phyloP scores from a whole-genome alignment of 345 rosid genomes.

The Hibiscus syriacus region DNA sequence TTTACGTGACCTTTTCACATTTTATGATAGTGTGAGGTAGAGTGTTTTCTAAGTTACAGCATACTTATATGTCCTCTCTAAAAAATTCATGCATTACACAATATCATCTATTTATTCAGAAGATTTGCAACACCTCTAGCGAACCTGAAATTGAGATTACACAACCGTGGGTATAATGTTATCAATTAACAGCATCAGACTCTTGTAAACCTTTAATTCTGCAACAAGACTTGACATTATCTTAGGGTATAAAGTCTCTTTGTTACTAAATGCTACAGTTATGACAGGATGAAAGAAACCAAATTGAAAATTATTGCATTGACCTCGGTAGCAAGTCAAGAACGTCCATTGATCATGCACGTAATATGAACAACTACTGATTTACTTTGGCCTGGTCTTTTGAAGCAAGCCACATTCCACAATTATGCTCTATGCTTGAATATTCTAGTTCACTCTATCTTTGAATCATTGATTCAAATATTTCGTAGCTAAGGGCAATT shows the following conservation, averaged over 20 bases:
- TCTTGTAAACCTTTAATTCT: neutral
- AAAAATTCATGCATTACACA: neutral
- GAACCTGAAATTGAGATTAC: neutral
- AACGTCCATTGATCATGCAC: neutral
- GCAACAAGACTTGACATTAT: neutral
- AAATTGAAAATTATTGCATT: neutral
- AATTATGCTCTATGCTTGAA: neutral
- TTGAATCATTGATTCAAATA: neutral
- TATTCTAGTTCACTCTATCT: neutral
- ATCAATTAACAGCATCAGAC: neutral
- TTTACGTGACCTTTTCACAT: slow-evolving; percentile 78
- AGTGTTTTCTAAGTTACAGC: slow-evolving; percentile 3
- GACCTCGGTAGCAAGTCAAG: neutral
- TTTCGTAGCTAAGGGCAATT: neutral
- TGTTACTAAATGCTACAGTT: neutral
- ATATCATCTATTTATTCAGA: neutral
- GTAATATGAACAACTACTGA: neutral
- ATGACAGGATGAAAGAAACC: neutral
- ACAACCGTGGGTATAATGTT: neutral
- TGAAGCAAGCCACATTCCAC: neutral
- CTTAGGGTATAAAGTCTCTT: neutral
- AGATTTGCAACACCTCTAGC: neutral
- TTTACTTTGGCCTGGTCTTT: neutral
- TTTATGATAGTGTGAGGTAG: slow-evolving; percentile 67
- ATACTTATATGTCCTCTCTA: neutral